Evolutionary conservation across 2,329 filamentous ascomycete genomes (phyloP), one percentile per base, ranked within the genome.

Genomic region (Colletotrichum musicola): DNA sequence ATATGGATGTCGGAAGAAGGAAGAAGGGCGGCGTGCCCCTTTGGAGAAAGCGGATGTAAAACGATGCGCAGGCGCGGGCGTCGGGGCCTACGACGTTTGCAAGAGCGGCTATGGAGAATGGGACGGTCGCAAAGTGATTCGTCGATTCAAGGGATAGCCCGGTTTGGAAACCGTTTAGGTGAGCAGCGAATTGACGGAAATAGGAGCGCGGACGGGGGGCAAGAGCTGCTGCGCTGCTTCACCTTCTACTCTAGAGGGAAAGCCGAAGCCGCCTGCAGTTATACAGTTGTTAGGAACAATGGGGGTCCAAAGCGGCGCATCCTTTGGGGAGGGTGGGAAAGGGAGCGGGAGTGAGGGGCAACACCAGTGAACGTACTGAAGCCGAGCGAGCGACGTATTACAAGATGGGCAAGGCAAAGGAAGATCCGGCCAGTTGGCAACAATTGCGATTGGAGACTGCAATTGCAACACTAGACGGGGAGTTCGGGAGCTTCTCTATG

Each of bases 1-100:
- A 99, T 98, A 78, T 77, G 80, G 73, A 62, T 53, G 64, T 55
- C 63, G 69, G 63, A 35, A 75, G 75, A 72, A 71, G 73, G 72
- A 68, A 74, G 73, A 74, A 75, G 71, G 75, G 58, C 57, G 27
- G 57, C 67, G 51, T 67, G 64, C 63, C 56, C 64, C 46, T 47
- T 30, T 38, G 51, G 49, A 38, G 51, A 68, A 63, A 68, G 42
- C 30, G 30, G 44, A 44, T 42, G 66, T 55, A 53, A 35, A 35
- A 35, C 30, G 51, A 46, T 38, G 62, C 50, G 55, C 50, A 69
- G 46, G 18, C n/a, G 46, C 18, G 18, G 62, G 51, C 50, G 44
- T 51, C 25, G 56, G 66, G 66, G 50, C 67, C 64, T 51, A 67
- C 67, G 67, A 69, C 67, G 67, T 67, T 69, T 69, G 67, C 63